A percentile compares a stretch with the other conserved stretches of the same genome.
phyloP scores from a whole-genome alignment of 768 basidiomycete species.

The Podaxis sp. region DNA sequence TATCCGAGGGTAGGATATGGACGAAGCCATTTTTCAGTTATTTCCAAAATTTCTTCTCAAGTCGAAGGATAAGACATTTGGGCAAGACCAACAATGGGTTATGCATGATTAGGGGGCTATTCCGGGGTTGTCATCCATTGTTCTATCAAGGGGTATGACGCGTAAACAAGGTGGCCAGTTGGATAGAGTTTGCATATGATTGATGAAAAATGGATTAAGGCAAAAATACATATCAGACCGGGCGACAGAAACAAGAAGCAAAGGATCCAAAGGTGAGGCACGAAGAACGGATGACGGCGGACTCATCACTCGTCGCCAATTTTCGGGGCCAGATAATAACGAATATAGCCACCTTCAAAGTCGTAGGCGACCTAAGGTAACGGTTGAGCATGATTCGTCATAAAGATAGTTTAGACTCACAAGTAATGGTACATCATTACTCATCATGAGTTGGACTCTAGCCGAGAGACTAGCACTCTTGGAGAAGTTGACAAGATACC shows the following conservation, averaged over 20 bases:
- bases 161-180: no score
- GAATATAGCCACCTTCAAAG: constrained; percentile 13
- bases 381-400: neutral
- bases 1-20: no score
- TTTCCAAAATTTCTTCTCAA: no score
- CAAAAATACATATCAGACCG: no score
- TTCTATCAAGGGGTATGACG: no score
- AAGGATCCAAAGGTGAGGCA: neutral
- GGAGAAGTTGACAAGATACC: constrained; percentile 95
- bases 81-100: no score
- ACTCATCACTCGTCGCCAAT: constrained; percentile 13
- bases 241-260: neutral
- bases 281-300: neutral
- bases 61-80: no score
- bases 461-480: constrained; percentile 76
- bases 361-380: constrained; percentile 16
- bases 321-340: constrained; percentile 17
- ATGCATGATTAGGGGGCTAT: no score
- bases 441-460: constrained; percentile 82
- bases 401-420: constrained; percentile 35
- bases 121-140: no score
- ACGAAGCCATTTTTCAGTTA: no score
- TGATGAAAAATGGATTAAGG: no score
- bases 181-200: no score
- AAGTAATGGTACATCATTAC: constrained; percentile 86